Evolutionary conservation across 2,329 filamentous ascomycete genomes (phyloP).

Genomic region (Fusarium subtropicale): DNA sequence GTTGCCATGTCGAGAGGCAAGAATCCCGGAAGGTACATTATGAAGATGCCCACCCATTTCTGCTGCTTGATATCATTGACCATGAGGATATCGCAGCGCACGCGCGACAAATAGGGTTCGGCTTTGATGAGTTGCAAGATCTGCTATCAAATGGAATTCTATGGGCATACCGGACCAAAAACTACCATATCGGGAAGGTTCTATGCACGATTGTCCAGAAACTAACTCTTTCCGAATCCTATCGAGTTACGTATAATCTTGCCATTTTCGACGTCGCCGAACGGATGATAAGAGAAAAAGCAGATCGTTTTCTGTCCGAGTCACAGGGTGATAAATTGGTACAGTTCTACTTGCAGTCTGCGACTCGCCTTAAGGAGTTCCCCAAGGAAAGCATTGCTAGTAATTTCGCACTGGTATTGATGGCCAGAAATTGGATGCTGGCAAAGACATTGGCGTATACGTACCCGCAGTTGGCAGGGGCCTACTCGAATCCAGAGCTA

Average conservation of each 20-base stretch:
- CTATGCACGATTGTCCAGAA: neutral
- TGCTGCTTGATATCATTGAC: neutral
- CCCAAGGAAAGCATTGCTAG: no score
- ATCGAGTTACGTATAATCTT: no score
- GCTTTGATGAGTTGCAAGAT: neutral
- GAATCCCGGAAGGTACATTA: no score
- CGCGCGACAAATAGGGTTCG: neutral
- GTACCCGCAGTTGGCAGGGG: accelerated
- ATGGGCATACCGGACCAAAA: accelerated
- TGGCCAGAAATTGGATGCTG: no score
- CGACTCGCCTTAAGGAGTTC: accelerated
- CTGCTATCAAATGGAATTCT: accelerated
- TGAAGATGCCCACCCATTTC: no score
- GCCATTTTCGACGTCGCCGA: no score
- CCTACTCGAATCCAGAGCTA: accelerated
- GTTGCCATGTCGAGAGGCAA: accelerated
- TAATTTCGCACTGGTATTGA: no score
- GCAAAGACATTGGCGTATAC: no score
- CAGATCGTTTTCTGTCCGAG: no score
- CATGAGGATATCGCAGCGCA: neutral
- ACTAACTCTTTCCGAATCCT: neutral
- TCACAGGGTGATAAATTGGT: accelerated
- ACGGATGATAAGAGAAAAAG: no score
- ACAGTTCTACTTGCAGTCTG: no score
- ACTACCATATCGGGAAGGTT: accelerated